A percentile compares a stretch with the other conserved stretches of the same genome.
These are phyloP conservation scores for Xerocomus nothofagi DNA, from an alignment of 1,284 basidiomycete species.

Conservation along the genomic window DNA sequence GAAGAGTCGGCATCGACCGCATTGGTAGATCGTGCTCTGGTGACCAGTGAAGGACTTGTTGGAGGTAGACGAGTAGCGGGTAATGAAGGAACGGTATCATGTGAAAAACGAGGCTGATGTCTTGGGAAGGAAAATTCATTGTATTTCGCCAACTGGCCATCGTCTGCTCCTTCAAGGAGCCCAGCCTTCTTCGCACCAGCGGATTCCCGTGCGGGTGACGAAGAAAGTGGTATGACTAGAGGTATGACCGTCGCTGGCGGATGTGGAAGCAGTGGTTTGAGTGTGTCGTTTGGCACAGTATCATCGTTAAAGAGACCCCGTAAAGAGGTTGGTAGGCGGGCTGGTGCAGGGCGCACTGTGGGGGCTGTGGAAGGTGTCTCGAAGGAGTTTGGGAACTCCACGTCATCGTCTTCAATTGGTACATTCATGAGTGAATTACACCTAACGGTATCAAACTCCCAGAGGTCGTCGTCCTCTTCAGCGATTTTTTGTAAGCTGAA, in stretches of 20 bases:
- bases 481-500: conserved; percentile 35
- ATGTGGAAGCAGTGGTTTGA: conserved; percentile 39
- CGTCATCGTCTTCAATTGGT: conserved; percentile 21
- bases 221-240: conserved; percentile 30
- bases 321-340: conserved; percentile 66
- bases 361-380: conserved; percentile 35
- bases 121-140: conserved; percentile 56
- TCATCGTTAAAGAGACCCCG: conserved; percentile 69
- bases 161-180: conserved; percentile 33
- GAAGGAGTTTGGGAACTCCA: conserved; percentile 26
- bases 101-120: conserved; percentile 39
- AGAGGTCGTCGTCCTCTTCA: conserved; percentile 52
- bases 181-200: conserved; percentile 17
- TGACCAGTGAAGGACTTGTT: conserved; percentile 36
- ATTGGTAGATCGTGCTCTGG: conserved; percentile 53
- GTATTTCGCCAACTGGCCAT: conserved; percentile 47
- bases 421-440: conserved; percentile 37
- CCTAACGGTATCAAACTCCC: conserved; percentile 78
- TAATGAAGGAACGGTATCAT: conserved; percentile 46
- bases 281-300: conserved; percentile 38
- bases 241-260: conserved; percentile 29
- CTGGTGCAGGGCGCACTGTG: conserved; percentile 48
- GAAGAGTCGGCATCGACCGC: conserved; percentile 40
- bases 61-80: conserved; percentile 36
- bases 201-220: conserved; percentile 30